These are phyloP conservation scores for Microsporum audouinii DNA, from an alignment of 2,329 filamentous ascomycete species.

Conservation along the genomic window DNA sequence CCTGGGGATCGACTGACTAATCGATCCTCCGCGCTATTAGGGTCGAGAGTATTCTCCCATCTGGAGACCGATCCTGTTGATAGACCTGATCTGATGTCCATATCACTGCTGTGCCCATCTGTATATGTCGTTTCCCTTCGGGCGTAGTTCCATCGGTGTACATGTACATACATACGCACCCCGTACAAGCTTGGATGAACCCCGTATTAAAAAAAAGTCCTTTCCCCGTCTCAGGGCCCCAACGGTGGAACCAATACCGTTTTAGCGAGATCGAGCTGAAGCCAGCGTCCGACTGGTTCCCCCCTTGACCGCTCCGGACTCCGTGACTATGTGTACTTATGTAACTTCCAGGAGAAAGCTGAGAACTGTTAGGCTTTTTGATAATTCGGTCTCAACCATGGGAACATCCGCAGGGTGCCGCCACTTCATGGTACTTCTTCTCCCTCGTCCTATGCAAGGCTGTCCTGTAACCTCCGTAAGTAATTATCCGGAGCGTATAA, in stretches of 20 bases:
- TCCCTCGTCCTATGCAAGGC: not conserved
- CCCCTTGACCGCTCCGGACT: not conserved
- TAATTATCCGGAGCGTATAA: not conserved
- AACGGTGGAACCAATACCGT: not conserved
- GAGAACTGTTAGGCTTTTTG: not conserved
- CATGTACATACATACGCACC: too few relatives aligned
- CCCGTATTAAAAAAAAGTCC: not conserved
- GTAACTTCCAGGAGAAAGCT: not conserved
- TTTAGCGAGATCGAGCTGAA: not conserved
- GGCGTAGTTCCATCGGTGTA: too few relatives aligned
- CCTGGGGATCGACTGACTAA: not conserved
- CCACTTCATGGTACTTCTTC: not conserved
- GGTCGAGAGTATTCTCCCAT: not conserved
- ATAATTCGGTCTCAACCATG: not conserved
- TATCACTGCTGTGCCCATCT: not conserved
- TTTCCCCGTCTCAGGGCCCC: not conserved
- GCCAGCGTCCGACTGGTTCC: not conserved
- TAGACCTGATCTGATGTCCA: not conserved
- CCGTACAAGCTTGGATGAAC: not conserved
- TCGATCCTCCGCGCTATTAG: not conserved
- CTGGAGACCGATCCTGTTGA: not conserved
- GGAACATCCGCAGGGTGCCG: conserved; percentile 1
- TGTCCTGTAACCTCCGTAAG: not conserved
- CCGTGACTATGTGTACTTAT: not conserved
- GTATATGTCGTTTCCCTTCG: too few relatives aligned